Evolutionary conservation across 495 filamentous ascomycete species (phyloP).

Genomic region (Lichina pygmaea): DNA sequence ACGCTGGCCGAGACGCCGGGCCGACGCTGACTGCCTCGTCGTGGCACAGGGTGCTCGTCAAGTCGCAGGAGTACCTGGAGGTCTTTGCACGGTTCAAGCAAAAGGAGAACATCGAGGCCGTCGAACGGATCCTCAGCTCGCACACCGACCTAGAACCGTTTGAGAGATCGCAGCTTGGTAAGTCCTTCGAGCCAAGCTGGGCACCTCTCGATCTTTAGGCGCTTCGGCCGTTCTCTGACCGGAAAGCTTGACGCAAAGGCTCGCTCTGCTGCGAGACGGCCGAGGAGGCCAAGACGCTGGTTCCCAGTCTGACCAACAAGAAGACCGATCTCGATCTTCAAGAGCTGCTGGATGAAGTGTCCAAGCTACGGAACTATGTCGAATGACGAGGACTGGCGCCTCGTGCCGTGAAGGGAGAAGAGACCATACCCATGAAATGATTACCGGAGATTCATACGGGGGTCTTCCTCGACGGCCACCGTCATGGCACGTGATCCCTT

Average conservation of each 20-base stretch:
- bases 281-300: conserved; percentile 90
- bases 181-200: conserved; percentile 6
- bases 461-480: no score
- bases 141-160: conserved; percentile 66
- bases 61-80: conserved; percentile 76
- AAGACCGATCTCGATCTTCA: conserved; percentile 68
- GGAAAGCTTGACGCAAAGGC: neutral
- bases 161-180: conserved; percentile 81
- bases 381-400: conserved; percentile 11
- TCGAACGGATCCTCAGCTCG: conserved; percentile 53
- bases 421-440: no score
- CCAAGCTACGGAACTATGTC: conserved; percentile 37
- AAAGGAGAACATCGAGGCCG: conserved; percentile 75
- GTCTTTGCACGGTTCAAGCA: conserved; percentile 86
- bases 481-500: no score
- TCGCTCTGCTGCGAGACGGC: conserved; percentile 73
- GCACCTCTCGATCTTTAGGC: conserved; percentile 2
- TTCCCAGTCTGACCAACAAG: conserved; percentile 72
- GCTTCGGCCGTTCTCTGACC: neutral
- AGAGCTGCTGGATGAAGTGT: conserved; percentile 70
- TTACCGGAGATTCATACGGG: no score
- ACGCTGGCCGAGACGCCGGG: neutral
- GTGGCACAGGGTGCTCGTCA: conserved; percentile 29
- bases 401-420: neutral
- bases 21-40: neutral